Evolutionary conservation across 1,139 yeast genomes (phyloP).

Genomic region (Debaryomyces sp.): DNA sequence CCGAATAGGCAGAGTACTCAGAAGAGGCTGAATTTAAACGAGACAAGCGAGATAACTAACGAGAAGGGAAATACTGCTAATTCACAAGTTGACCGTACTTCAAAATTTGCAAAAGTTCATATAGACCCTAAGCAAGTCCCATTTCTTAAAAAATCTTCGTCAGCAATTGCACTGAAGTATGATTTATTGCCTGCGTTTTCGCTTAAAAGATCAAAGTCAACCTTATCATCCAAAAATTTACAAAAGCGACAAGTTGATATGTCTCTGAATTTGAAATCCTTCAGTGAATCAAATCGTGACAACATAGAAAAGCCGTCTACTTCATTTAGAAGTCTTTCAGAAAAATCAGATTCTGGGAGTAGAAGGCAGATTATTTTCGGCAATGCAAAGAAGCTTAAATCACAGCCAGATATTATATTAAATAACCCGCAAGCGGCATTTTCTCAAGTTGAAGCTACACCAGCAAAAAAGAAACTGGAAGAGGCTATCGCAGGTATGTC

Average conservation of each 20-base stretch:
- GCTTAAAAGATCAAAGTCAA: slow-evolving; percentile 46
- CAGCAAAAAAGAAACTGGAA: slow-evolving; percentile 19
- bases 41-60: background rate
- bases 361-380: slow-evolving; percentile 25
- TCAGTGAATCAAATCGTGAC: slow-evolving; percentile 1
- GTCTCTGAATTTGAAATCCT: slow-evolving; percentile 20
- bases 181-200: slow-evolving; percentile 29
- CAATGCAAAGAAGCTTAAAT: slow-evolving; percentile 27
- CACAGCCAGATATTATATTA: slow-evolving; percentile 4
- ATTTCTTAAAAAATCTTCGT: slow-evolving; percentile 12
- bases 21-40: background rate
- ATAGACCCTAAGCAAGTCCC: slow-evolving; percentile 21
- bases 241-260: slow-evolving; percentile 54
- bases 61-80: background rate
- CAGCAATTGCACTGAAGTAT: background rate
- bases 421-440: slow-evolving; percentile 7
- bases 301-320: background rate
- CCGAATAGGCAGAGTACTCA: background rate
- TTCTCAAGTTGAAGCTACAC: slow-evolving; percentile 28
- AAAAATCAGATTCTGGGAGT: background rate
- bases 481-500: background rate
- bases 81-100: background rate
- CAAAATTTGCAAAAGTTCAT: slow-evolving; percentile 23
- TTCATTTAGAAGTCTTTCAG: background rate
- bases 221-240: slow-evolving; percentile 42